These are phyloP conservation scores for Rhodotorula paludigena DNA, from an alignment of 768 basidiomycete species.

Conservation along the genomic window DNA sequence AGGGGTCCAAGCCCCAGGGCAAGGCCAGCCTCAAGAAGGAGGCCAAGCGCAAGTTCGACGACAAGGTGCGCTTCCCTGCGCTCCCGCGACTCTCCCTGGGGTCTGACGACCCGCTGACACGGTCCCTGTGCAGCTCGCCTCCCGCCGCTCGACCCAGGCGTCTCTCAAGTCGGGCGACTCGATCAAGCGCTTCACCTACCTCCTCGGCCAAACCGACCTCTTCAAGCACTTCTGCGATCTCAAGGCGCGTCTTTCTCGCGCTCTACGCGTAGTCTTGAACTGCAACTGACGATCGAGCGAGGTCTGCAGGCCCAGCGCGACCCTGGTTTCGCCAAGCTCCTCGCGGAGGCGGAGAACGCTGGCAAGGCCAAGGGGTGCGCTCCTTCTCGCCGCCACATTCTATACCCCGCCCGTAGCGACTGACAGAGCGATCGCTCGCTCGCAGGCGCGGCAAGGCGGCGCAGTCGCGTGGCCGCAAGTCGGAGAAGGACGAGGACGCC, in stretches of 20 bases:
- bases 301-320: slow-evolving; percentile 61
- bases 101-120: not conserved
- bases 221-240: slow-evolving; percentile 98
- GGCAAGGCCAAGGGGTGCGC: slow-evolving; percentile 60
- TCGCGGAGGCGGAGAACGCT: slow-evolving; percentile 66
- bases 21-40: slow-evolving; percentile 2
- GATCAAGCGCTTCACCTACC: slow-evolving; percentile 91
- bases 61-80: slow-evolving; percentile 7
- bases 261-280: slow-evolving; percentile 49
- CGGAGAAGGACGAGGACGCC: slow-evolving; percentile 97
- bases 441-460: slow-evolving; percentile 24
- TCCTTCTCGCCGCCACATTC: too few relatives aligned
- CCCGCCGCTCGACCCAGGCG: slow-evolving; percentile 18
- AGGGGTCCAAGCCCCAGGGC: not conserved
- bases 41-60: slow-evolving; percentile 28
- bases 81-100: too few relatives aligned
- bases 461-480: slow-evolving; percentile 78
- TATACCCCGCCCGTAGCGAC: too few relatives aligned
- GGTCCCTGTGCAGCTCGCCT: slow-evolving; percentile 8
- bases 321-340: slow-evolving; percentile 82
- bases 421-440: not conserved
- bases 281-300: too few relatives aligned
- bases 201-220: slow-evolving; percentile 95
- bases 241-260: slow-evolving; percentile 57
- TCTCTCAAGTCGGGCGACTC: slow-evolving; percentile 71